Conservation (phyloP, 1,284 basidiomycete genomes). For the Malassezia sympodialis region DNA sequence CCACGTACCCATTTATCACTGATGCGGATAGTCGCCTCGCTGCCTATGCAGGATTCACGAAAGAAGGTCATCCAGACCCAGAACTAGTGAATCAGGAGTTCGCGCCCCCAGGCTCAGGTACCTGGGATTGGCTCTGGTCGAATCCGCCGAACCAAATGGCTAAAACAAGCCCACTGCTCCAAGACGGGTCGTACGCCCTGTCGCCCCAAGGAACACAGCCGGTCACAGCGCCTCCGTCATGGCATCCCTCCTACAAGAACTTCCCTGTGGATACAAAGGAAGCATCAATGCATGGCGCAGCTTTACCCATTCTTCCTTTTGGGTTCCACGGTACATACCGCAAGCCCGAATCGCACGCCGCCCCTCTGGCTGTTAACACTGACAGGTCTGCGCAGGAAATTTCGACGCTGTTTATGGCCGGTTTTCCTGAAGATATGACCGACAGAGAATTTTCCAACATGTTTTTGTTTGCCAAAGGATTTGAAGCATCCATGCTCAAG, state of each 20-base stretch:
- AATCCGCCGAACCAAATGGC: background rate
- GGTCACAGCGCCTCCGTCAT: background rate
- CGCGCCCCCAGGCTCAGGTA: background rate
- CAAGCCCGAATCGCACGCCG: background rate
- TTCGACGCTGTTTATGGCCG: slow-evolving; percentile 94
- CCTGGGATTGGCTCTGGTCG: background rate
- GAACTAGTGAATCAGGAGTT: background rate
- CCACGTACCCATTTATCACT: background rate
- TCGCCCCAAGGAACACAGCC: background rate
- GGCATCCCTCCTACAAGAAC: background rate
- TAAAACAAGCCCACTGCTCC: background rate
- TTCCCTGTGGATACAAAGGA: background rate
- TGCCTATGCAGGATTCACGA: background rate
- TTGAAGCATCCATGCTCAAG: slow-evolving; percentile 95
- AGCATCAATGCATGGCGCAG: background rate
- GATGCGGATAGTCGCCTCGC: background rate
- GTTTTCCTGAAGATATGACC: slow-evolving; percentile 97
- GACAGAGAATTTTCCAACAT: slow-evolving; percentile 99
- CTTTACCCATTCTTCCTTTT: background rate
- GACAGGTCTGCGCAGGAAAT: slow-evolving; percentile 61
- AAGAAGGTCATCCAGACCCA: background rate
- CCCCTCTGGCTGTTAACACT: background rate
- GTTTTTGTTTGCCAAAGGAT: slow-evolving; percentile 90
- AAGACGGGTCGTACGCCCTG: background rate
- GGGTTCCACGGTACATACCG: background rate